These are phyloP conservation scores for Boletus albobrunnescens DNA, from an alignment of 1,284 basidiomycete species.

Conservation along the genomic window DNA sequence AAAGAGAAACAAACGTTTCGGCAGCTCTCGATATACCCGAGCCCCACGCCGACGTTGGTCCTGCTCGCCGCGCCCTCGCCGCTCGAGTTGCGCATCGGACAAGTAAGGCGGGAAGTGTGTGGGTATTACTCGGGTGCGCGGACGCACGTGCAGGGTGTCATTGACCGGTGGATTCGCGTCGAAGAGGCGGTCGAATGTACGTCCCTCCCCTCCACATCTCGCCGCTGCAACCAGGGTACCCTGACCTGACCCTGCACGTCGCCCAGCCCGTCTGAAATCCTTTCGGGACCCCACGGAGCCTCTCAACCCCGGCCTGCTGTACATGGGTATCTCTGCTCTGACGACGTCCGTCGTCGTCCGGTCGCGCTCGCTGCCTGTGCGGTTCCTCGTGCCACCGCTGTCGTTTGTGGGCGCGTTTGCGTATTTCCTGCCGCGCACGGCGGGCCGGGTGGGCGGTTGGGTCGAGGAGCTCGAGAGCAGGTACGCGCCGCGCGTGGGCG, in stretches of 20 bases:
- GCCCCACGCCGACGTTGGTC: constrained; percentile 54
- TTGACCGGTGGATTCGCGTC: constrained; percentile 77
- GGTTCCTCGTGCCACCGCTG: constrained; percentile 67
- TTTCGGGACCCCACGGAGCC: constrained; percentile 76
- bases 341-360: constrained; percentile 84
- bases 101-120: constrained; percentile 55
- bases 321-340: constrained; percentile 84
- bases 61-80: constrained; percentile 70
- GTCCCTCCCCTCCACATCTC: no score
- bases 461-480: constrained; percentile 66
- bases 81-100: constrained; percentile 69
- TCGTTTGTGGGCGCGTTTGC: constrained; percentile 63
- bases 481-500: constrained; percentile 63
- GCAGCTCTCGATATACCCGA: constrained; percentile 81
- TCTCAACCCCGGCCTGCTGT: constrained; percentile 81
- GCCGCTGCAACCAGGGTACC: no score
- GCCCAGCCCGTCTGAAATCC: constrained; percentile 72
- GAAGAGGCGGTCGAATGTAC: constrained; percentile 80
- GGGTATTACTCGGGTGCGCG: constrained; percentile 54
- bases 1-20: no score
- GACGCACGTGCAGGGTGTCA: constrained; percentile 61
- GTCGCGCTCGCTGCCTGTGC: constrained; percentile 63
- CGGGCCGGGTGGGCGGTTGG: constrained; percentile 65
- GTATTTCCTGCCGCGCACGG: constrained; percentile 80
- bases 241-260: neutral